These are phyloP conservation scores for Trifolium dubium DNA, from an alignment of 306 rosid genomes.

Conservation along the genomic window DNA sequence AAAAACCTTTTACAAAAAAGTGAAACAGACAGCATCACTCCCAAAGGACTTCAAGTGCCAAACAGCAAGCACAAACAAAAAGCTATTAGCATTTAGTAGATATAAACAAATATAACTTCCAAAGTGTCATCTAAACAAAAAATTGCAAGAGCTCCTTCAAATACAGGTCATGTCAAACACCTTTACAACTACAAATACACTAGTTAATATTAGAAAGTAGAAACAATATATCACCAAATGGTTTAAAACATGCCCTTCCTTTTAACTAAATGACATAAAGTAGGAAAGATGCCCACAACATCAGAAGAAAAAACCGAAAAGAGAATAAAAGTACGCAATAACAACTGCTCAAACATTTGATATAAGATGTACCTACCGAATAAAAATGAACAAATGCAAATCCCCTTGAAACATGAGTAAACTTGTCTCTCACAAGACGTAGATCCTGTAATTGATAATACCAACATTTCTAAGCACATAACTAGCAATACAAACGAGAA, in stretches of 20 bases:
- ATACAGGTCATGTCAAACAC: conserved; percentile 6
- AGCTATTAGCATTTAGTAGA: neutral
- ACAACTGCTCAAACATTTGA: conserved; percentile 28
- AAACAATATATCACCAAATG: conserved; percentile 18
- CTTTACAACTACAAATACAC: conserved; percentile 10
- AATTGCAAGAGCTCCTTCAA: conserved; percentile 1
- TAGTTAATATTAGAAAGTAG: neutral
- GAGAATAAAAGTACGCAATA: conserved; percentile 23
- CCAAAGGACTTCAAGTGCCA: conserved; percentile 9
- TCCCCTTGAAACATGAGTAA: conserved; percentile 97
- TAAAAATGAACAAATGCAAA: conserved; percentile 97
- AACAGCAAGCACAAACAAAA: neutral
- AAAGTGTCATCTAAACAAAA: conserved; percentile 9
- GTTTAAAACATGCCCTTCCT: conserved; percentile 6
- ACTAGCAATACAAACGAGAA: conserved; percentile 34
- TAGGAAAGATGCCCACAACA: conserved; percentile 8
- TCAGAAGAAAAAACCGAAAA: neutral
- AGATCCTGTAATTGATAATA: conserved; percentile 74
- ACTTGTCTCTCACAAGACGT: conserved; percentile 97
- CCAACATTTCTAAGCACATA: conserved; percentile 29
- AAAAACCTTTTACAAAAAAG: conserved; percentile 17
- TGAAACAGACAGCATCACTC: neutral
- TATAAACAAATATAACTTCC: neutral
- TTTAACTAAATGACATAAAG: neutral
- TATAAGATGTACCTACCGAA: conserved; percentile 66